These are phyloP conservation scores for Heliophila coronopifolia DNA, from an alignment of 441 rosid genomes.

Conservation along the genomic window DNA sequence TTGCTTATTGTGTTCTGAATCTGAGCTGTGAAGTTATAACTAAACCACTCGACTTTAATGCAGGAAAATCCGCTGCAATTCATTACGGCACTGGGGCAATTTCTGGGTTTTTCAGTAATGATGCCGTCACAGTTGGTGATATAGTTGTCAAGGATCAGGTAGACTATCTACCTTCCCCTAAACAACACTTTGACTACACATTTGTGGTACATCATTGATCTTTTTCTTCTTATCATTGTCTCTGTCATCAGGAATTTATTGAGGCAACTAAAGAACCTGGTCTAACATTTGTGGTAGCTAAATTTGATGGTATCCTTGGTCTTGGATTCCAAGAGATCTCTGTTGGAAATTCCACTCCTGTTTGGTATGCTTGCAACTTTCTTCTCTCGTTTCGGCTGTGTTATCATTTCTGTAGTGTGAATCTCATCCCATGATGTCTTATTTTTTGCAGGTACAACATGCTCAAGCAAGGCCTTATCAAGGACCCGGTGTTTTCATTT, in stretches of 20 bases:
- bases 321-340: slow-evolving; percentile 68
- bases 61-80: slow-evolving; percentile 58
- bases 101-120: slow-evolving; percentile 58
- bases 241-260: slow-evolving; percentile 47
- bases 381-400: neutral
- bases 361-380: slow-evolving; percentile 41
- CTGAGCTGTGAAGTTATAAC: neutral
- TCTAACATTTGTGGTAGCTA: slow-evolving; percentile 51
- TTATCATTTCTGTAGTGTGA: neutral
- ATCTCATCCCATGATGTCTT: neutral
- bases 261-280: slow-evolving; percentile 73
- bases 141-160: slow-evolving; percentile 59
- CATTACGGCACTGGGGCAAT: slow-evolving; percentile 66
- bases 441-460: slow-evolving; percentile 50
- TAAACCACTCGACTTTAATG: neutral
- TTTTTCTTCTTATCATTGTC: neutral
- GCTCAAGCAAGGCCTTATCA: slow-evolving; percentile 54
- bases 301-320: slow-evolving; percentile 67
- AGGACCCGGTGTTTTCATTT: slow-evolving; percentile 64
- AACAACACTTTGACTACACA: neutral
- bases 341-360: slow-evolving; percentile 52
- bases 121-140: slow-evolving; percentile 50
- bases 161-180: neutral
- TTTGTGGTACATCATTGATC: neutral
- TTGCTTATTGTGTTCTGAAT: neutral